phyloP scores from a whole-genome alignment of 2,329 filamentous ascomycete species.

The Hymenoscyphus occultus region DNA sequence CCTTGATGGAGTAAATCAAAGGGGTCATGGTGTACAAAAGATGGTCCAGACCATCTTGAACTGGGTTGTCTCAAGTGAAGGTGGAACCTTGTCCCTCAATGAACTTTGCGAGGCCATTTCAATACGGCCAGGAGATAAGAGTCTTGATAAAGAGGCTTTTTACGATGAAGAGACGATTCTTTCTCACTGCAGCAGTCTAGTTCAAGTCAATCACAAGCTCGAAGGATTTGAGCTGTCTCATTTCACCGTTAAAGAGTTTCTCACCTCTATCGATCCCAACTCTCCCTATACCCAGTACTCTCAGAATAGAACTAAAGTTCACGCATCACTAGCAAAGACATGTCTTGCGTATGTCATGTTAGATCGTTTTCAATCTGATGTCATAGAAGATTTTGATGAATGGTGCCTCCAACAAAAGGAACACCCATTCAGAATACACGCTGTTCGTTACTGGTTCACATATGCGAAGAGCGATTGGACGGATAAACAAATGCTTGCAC shows the following conservation, averaged over 20 bases:
- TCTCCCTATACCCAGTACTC: neutral
- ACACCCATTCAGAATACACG: conserved; percentile 6
- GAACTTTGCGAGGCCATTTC: conserved; percentile 6
- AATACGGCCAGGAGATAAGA: neutral
- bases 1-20: conserved; percentile 18
- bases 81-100: neutral
- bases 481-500: neutral
- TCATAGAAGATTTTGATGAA: neutral
- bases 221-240: conserved; percentile 1
- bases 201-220: neutral
- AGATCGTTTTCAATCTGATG: neutral
- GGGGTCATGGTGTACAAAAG: neutral
- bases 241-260: conserved; percentile 10
- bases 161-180: neutral
- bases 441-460: neutral
- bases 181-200: neutral
- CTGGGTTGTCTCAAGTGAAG: neutral
- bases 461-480: conserved; percentile 2
- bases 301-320: neutral
- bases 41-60: conserved; percentile 1
- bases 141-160: neutral
- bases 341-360: conserved; percentile 7
- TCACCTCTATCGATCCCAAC: neutral
- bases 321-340: conserved; percentile 1
- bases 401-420: neutral